Evolutionary conservation across 441 rosid genomes (phyloP), one percentile per base, ranked within the genome.

Genomic region (Bruguiera hainesii): DNA sequence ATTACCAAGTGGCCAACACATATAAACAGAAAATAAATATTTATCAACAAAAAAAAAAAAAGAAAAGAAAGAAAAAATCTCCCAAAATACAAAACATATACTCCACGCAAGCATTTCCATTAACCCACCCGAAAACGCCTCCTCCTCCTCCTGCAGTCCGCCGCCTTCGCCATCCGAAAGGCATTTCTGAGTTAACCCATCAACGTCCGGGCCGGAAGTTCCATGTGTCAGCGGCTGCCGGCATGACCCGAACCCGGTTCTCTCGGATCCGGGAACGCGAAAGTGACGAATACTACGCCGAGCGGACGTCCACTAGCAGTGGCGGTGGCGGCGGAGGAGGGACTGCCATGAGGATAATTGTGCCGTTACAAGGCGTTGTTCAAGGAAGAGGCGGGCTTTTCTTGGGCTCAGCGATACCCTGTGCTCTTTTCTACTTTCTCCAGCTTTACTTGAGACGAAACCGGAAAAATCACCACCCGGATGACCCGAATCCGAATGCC

Each of bases 371-470:
- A 66, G 97, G 96, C 9, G 80, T 94, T 2, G 88, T 89, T 39
- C 96, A 94, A 73, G 96, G 97, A 42, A 81, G 96, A 55, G 95
- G 93, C 1, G 98, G 96, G 30, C 82, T 91, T 57, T 81, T 94
- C 63, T 71, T 91, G 16, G 97, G 97, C 67, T 89, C 97, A 37
- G 82, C 89, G 3, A 94, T 91, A 50, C 97, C 98, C 37, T 94
- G 98, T 69, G 89, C 89, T 56, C 95, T 93, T 53, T 85, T 87
- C 71, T 91, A 88, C 90, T 87, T 87, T 37, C 89, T 93, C 59
- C 98, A 91, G 80, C 87, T 91, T 2, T 89, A 91, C 76, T 71
- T 91, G 0, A 89, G 80, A 79, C 86, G 95, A 33, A 71, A 83
- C 76, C 87, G 94, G 30, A 61, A 69, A 7, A 77, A 68, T 39